These are phyloP conservation scores for Coniochaeta sp. DNA, from an alignment of 2,329 filamentous ascomycete genomes.

Conservation along the genomic window DNA sequence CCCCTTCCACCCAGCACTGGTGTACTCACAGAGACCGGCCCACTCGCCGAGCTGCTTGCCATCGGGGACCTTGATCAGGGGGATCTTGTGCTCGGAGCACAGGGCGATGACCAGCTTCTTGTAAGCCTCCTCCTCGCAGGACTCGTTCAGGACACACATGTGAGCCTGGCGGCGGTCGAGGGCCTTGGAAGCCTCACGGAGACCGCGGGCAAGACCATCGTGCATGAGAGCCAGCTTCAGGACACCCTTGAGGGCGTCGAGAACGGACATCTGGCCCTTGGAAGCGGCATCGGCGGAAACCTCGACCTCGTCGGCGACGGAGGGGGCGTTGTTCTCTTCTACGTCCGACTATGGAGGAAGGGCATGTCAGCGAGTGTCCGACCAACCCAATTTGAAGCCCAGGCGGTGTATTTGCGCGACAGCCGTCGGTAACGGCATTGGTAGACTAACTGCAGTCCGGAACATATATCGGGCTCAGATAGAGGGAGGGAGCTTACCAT, in stretches of 20 bases:
- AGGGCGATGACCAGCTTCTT: slow-evolving; percentile 99
- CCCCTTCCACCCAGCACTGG: slow-evolving; percentile 2
- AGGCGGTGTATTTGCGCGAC: background rate
- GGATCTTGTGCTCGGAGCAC: slow-evolving; percentile 99
- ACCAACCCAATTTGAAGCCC: background rate
- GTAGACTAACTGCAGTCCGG: too few species aligned
- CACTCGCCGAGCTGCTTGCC: slow-evolving; percentile 99
- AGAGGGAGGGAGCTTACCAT: slow-evolving; percentile 42
- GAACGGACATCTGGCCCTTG: slow-evolving; percentile 93
- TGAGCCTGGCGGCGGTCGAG: slow-evolving; percentile 98
- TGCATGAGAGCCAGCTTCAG: slow-evolving; percentile 98
- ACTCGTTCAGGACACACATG: slow-evolving; percentile 99
- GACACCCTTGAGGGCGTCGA: slow-evolving; percentile 97
- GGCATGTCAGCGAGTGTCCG: background rate
- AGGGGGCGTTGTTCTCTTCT: slow-evolving; percentile 95
- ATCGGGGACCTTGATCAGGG: slow-evolving; percentile 98
- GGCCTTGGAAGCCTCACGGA: slow-evolving; percentile 97
- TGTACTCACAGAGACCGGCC: slow-evolving; percentile 92
- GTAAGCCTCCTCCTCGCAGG: slow-evolving; percentile 99
- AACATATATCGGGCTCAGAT: background rate
- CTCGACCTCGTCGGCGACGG: slow-evolving; percentile 85
- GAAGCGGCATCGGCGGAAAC: slow-evolving; percentile 83
- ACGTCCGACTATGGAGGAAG: slow-evolving; percentile 75
- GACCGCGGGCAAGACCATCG: slow-evolving; percentile 96
- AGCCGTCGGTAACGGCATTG: background rate